A percentile compares a stretch with the other conserved stretches of the same genome.
Conservation (phyloP, 1,284 basidiomycete species). For the Meira nashicola region DNA sequence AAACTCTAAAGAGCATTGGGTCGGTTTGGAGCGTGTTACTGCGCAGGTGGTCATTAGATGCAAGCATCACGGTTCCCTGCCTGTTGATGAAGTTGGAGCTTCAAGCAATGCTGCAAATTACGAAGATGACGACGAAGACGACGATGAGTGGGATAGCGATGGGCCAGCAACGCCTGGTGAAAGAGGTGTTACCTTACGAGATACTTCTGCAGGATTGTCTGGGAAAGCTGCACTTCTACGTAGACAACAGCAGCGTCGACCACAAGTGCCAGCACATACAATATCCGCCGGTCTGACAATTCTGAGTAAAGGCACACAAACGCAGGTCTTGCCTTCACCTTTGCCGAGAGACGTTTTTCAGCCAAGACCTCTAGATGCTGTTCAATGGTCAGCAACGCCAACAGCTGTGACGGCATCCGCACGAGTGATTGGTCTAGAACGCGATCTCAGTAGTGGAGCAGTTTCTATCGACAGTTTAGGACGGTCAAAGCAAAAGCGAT, state of each 20-base stretch:
- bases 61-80: not conserved
- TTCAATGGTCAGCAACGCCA: conserved; percentile 6
- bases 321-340: not conserved
- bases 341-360: not conserved
- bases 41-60: not conserved
- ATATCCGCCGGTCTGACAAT: not conserved
- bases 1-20: not conserved
- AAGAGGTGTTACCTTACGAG: not conserved
- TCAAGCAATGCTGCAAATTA: not conserved
- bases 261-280: not conserved
- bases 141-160: not conserved
- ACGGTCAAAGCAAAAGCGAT: too few species aligned
- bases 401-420: conserved; percentile 1
- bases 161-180: not conserved
- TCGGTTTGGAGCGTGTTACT: not conserved
- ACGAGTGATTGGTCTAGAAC: conserved; percentile 4
- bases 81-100: not conserved
- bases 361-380: not conserved
- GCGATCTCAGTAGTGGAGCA: not conserved
- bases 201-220: not conserved
- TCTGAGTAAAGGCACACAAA: not conserved
- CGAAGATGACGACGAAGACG: conserved; percentile 2
- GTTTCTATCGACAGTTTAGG: not conserved
- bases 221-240: not conserved
- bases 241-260: not conserved